Percentiles rank a stretch among this genome's conserved stretches.
These are phyloP conservation scores for Russula griseocarnosa DNA, from an alignment of 768 basidiomycete species.

Conservation along the genomic window DNA sequence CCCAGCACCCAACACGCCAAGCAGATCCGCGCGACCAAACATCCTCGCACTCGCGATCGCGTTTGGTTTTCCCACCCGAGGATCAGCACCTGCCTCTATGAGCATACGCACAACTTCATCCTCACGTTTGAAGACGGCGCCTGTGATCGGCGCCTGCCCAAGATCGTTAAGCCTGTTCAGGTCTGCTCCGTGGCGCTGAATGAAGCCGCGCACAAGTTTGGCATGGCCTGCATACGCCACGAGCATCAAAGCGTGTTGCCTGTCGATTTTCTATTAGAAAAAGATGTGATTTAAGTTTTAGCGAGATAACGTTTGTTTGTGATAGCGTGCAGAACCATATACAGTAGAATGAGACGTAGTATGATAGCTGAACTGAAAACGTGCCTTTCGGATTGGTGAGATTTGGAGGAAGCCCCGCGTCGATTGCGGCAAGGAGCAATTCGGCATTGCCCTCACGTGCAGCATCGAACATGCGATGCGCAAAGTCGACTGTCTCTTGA, in stretches of 20 bases:
- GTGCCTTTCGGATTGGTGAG: slow-evolving; percentile 33
- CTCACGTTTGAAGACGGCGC: slow-evolving; percentile 72
- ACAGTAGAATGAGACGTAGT: no score
- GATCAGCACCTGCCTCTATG: slow-evolving; percentile 42
- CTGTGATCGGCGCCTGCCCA: slow-evolving; percentile 69
- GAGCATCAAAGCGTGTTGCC: slow-evolving; percentile 81
- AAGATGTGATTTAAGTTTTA: no score
- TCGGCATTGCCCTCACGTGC: slow-evolving; percentile 56
- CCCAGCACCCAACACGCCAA: no score
- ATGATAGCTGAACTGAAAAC: no score
- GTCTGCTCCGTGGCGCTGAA: slow-evolving; percentile 47
- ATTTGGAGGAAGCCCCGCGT: slow-evolving; percentile 57
- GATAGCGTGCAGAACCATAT: slow-evolving; percentile 42
- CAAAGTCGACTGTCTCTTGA: slow-evolving; percentile 41
- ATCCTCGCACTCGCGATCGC: slow-evolving; percentile 67
- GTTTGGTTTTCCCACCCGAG: slow-evolving; percentile 59
- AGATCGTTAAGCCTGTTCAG: slow-evolving; percentile 67
- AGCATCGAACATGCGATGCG: slow-evolving; percentile 57
- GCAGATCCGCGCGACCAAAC: slow-evolving; percentile 38
- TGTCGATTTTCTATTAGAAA: slow-evolving; percentile 27
- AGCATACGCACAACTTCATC: slow-evolving; percentile 56
- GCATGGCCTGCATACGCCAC: slow-evolving; percentile 53
- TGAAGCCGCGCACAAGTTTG: slow-evolving; percentile 34
- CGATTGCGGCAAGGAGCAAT: slow-evolving; percentile 43
- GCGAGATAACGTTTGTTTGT: slow-evolving; percentile 40